These are phyloP conservation scores for Beauveria sp. DNA, from an alignment of 2,329 filamentous ascomycete genomes.

Conservation along the genomic window DNA sequence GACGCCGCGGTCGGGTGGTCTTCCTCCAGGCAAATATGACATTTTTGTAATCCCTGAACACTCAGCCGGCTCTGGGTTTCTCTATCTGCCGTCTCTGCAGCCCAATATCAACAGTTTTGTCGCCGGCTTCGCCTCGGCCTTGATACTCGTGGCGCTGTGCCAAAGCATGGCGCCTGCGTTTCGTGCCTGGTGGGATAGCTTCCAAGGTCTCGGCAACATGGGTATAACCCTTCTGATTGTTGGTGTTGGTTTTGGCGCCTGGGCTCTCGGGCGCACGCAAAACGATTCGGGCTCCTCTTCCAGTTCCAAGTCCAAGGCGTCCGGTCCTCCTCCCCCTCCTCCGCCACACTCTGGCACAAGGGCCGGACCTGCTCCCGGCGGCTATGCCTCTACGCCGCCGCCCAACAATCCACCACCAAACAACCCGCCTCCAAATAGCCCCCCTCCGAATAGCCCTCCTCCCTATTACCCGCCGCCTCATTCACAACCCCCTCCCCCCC, in stretches of 20 bases:
- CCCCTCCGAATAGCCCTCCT: background rate
- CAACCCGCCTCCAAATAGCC: conserved; percentile 4
- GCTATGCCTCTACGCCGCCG: conserved; percentile 1
- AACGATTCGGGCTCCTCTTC: conserved; percentile 16
- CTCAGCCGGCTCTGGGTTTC: conserved; percentile 78
- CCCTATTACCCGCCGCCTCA: conserved; percentile 21
- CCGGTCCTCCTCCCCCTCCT: conserved; percentile 13
- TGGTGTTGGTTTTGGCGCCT: conserved; percentile 68
- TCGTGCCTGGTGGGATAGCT: conserved; percentile 62
- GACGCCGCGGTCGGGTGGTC: conserved; percentile 60
- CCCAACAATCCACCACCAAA: conserved; percentile 19
- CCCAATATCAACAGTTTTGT: conserved; percentile 86
- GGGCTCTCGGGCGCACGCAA: conserved; percentile 47
- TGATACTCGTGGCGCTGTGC: conserved; percentile 66
- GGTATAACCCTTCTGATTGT: conserved; percentile 66
- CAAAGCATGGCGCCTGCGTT: conserved; percentile 66
- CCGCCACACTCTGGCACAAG: conserved; percentile 27
- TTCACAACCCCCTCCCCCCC: conserved; percentile 25
- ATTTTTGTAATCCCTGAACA: conserved; percentile 95
- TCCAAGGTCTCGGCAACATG: conserved; percentile 64
- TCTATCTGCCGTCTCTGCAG: conserved; percentile 86
- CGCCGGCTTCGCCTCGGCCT: conserved; percentile 72
- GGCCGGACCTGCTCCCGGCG: conserved; percentile 12
- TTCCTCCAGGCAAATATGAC: conserved; percentile 89
- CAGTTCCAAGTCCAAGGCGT: conserved; percentile 5